Evolutionary conservation across 169 alveolate species (phyloP).

Genomic region (Eimeria maxima): DNA sequence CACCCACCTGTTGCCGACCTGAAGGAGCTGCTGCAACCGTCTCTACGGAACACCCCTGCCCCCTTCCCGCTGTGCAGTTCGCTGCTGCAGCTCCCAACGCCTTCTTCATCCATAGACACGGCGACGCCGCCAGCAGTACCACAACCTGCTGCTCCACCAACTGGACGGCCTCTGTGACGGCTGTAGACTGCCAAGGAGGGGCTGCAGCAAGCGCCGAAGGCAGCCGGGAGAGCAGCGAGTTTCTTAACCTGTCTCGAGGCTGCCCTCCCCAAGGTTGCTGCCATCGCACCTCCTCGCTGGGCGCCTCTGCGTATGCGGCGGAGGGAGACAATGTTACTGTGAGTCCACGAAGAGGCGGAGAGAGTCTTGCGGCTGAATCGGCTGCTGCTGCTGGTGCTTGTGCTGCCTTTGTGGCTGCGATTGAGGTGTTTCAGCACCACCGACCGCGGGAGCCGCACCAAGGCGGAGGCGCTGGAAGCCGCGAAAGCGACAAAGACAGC

Average conservation of each 20-base stretch:
- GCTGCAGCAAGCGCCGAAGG: constrained; percentile 11
- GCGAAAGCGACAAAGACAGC: constrained; percentile 40
- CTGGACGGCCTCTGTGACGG: background rate
- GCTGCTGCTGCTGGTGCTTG: background rate
- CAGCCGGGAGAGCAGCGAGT: constrained; percentile 30
- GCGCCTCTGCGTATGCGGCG: background rate
- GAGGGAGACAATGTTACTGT: background rate
- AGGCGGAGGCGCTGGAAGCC: background rate
- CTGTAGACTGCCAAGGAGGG: background rate
- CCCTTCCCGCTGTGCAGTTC: background rate
- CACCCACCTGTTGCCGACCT: background rate
- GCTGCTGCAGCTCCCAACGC: background rate
- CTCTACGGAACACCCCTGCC: background rate
- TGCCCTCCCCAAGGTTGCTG: background rate
- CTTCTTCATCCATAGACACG: background rate
- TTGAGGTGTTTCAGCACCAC: constrained; percentile 21
- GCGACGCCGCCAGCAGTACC: background rate
- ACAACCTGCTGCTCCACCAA: background rate
- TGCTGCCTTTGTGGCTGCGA: constrained; percentile 22
- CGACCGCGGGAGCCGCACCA: constrained; percentile 37
- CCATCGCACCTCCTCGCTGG: background rate
- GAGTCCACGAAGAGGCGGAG: background rate
- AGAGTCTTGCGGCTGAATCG: background rate
- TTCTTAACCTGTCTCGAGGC: constrained; percentile 14
- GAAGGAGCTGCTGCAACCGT: background rate